These are phyloP conservation scores for Aspergillaceae sp. DNA, from an alignment of 2,329 filamentous ascomycete genomes.

Conservation along the genomic window DNA sequence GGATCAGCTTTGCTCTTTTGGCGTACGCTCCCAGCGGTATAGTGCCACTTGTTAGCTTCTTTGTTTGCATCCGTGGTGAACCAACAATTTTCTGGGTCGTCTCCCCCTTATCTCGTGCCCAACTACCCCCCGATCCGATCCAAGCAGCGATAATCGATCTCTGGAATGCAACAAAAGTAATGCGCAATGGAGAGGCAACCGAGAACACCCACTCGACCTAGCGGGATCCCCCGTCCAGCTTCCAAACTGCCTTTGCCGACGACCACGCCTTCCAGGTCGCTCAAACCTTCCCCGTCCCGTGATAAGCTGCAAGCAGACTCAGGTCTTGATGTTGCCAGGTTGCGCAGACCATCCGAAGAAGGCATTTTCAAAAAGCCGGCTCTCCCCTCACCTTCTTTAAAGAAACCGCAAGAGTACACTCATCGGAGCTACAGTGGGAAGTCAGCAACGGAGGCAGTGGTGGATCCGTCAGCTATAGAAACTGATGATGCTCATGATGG, in stretches of 20 bases:
- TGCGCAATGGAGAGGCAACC: constrained; percentile 27
- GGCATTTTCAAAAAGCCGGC: constrained; percentile 27
- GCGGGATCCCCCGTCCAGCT: constrained; percentile 41
- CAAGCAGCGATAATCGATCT: background rate
- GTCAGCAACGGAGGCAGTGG: constrained; percentile 7
- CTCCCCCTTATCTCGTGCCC: background rate
- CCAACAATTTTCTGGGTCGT: background rate
- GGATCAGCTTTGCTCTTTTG: too few relatives aligned
- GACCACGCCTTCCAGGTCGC: constrained; percentile 29
- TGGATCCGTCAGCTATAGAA: constrained; percentile 6
- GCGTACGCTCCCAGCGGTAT: background rate
- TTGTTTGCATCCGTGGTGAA: background rate
- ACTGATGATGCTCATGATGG: constrained; percentile 12
- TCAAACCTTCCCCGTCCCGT: constrained; percentile 41
- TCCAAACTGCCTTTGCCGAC: constrained; percentile 47
- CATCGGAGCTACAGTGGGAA: constrained; percentile 13
- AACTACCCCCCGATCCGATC: background rate
- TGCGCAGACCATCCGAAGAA: constrained; percentile 33
- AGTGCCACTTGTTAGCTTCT: background rate
- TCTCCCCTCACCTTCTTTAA: constrained; percentile 17
- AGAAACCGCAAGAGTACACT: constrained; percentile 11
- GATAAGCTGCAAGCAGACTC: constrained; percentile 38
- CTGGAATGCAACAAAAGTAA: background rate
- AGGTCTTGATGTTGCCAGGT: constrained; percentile 28
- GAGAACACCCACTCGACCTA: constrained; percentile 22